Evolutionary conservation across 139 green algal genomes (phyloP), one percentile per base, ranked within the genome.

Genomic region (Deuterostichococcus epilithicus): DNA sequence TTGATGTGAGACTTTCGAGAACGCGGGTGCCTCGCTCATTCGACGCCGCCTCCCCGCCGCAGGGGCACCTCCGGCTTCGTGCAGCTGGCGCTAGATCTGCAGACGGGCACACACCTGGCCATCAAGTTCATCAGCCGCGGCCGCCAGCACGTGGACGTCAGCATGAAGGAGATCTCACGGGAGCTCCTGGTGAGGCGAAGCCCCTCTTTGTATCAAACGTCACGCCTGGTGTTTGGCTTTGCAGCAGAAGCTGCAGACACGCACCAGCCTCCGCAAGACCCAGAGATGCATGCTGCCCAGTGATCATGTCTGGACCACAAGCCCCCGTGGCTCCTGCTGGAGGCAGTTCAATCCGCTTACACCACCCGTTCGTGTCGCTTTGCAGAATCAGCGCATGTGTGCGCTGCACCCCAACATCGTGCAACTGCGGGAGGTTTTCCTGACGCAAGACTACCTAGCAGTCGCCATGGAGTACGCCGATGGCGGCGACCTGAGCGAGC

Each of bases 401-500:
- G 52, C 52, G 52, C 52, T 63, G 52, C 52, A 63, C 52, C 52
- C 52, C 52, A 63, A 63, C 52, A 63, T 63, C 52, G 52, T 63
- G 52, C 52, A 63, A 20, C 52, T 63, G 39, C 5, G 77, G 68
- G 79, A 88, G 77, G 84, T 86, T 5, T 89, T 84, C 47, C 59
- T 88, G 73, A 86, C 78, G 33, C 18, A 69, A 18, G 82, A 86
- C 20, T 93, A 92, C 80, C 70, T 95, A 45, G 90, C 82, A 30
- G 89, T 92, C 34, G 87, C 92, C 0, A 96, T 96, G 91, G 91
- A 96, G 80, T 94, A 90, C 80, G 90, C 92, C 28, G 80, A 86
- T 42, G 90, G 88, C 39, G 88, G 88, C 1, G 86, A 94, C 80
- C 90, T 96, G 80, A 92, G 91, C 71, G 76, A 92, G 67, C 87